Base-by-base conservation (phyloP, 441 rosid genomes). In the Brassica hybrid region DNA sequence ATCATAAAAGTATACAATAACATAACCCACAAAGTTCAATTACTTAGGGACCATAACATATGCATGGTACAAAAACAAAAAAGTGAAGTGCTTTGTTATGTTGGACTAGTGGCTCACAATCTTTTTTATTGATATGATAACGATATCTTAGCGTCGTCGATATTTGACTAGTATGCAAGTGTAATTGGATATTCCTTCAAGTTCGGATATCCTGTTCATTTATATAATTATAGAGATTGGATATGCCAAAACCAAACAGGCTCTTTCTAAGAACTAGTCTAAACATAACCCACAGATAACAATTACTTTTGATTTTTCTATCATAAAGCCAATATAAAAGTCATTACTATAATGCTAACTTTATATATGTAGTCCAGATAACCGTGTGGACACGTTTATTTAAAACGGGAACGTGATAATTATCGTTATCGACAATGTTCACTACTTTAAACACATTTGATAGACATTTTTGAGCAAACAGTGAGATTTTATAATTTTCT, bases 151-250 rank as follows among this genome's bases (percentile, higher is more conserved):
- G 9, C 57, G 18, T 66, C 56, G 59, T 1, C 63, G 23, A 19
- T 66, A 10, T 32, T 59, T 77, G 76, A 77, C 52, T 23, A 67
- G 75, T 58, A 58, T 56, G 71, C 34, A 69, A 79, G 50, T 43
- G 61, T 30, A 69, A 79, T 69, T 74, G 82, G 71, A 79, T 79
- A 79, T 79, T 62, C 81, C 30, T 14, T 52, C 18, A 3, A 16
- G 58, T 52, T 62, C 0, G 78, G 38, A 79, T 73, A 79, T 79
- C 52, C 78, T 27, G 62, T 5, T 48, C 11, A 66, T 67, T 52
- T 7, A 1, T 43, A 41, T 65, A 19, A 19, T 57, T 21, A 8
- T 50, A 52, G 6, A 25, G 59, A 67, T 17, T 73, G 52, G 65
- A 78, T 61, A 61, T 38, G 43, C 50, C 17, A 48, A 25, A 45